Percentiles rank a stretch among this genome's conserved stretches.
Conservation (phyloP, 2,329 filamentous ascomycete genomes). For the Clarireedia hainanense region DNA sequence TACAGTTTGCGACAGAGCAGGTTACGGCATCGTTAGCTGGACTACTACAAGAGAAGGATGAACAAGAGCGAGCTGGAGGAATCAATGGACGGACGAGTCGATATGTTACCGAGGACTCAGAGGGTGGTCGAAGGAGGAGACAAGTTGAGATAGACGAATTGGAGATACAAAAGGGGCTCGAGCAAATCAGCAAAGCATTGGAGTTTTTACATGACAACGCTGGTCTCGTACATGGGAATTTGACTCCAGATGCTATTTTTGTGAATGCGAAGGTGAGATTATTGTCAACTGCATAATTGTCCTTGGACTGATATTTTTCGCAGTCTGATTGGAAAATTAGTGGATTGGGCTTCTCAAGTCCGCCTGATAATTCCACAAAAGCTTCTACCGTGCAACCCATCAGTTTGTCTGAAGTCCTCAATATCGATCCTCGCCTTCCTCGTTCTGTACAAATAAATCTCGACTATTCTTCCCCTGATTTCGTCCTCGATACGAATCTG, state of each 20-base stretch:
- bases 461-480: slow-evolving; percentile 92
- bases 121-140: slow-evolving; percentile 63
- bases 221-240: slow-evolving; percentile 84
- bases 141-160: slow-evolving; percentile 94
- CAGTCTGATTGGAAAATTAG: slow-evolving; percentile 97
- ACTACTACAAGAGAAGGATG: slow-evolving; percentile 80
- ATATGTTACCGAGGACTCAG: slow-evolving; percentile 72
- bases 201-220: slow-evolving; percentile 96
- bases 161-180: slow-evolving; percentile 91
- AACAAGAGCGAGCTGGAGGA: slow-evolving; percentile 65
- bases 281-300: not conserved
- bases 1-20: slow-evolving; percentile 93
- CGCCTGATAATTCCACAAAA: slow-evolving; percentile 66
- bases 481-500: slow-evolving; percentile 83
- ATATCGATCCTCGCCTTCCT: slow-evolving; percentile 78
- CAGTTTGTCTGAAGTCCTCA: slow-evolving; percentile 73
- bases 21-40: slow-evolving; percentile 83
- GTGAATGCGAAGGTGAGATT: slow-evolving; percentile 77
- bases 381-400: slow-evolving; percentile 72
- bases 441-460: slow-evolving; percentile 78
- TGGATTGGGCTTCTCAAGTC: slow-evolving; percentile 82
- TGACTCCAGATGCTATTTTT: slow-evolving; percentile 88
- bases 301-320: slow-evolving; percentile 30
- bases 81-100: slow-evolving; percentile 65
- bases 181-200: slow-evolving; percentile 88